Percentiles rank a stretch among this genome's conserved stretches.
phyloP scores from a whole-genome alignment of 2,329 filamentous ascomycete species.

The Colletotrichum eleusines region DNA sequence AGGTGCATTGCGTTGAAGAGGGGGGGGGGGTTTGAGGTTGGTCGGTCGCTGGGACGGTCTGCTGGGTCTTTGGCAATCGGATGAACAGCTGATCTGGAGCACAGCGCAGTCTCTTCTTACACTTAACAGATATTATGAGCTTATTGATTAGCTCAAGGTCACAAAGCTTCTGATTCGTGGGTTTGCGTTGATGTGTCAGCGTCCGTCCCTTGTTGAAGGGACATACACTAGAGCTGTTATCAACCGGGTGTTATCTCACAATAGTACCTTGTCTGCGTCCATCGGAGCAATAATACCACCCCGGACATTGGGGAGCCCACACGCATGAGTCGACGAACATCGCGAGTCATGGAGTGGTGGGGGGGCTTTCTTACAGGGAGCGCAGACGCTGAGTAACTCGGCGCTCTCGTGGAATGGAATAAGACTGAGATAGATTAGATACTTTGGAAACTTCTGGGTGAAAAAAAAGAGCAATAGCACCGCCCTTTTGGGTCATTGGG shows the following conservation, averaged over 20 bases:
- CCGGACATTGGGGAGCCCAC: constrained; percentile 21
- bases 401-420: constrained; percentile 6
- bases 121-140: constrained; percentile 17
- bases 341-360: constrained; percentile 29
- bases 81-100: constrained; percentile 12
- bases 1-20: constrained; percentile 22
- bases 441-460: constrained; percentile 9
- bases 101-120: constrained; percentile 1
- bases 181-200: neutral
- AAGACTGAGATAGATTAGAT: neutral
- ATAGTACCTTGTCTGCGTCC: too few relatives aligned
- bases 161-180: constrained; percentile 33
- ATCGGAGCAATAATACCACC: constrained; percentile 19
- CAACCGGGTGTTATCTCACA: too few relatives aligned
- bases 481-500: neutral
- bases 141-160: constrained; percentile 15
- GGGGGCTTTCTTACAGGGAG: neutral
- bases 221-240: too few relatives aligned
- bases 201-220: too few relatives aligned
- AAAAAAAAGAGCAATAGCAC: constrained; percentile 30
- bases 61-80: constrained; percentile 23
- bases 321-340: constrained; percentile 28
- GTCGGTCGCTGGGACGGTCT: constrained; percentile 2
- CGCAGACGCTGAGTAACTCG: neutral
- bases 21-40: neutral